A percentile compares a stretch with the other conserved stretches of the same genome.
phyloP scores from a whole-genome alignment of 331 rosid genomes.

The Malus hybrid region DNA sequence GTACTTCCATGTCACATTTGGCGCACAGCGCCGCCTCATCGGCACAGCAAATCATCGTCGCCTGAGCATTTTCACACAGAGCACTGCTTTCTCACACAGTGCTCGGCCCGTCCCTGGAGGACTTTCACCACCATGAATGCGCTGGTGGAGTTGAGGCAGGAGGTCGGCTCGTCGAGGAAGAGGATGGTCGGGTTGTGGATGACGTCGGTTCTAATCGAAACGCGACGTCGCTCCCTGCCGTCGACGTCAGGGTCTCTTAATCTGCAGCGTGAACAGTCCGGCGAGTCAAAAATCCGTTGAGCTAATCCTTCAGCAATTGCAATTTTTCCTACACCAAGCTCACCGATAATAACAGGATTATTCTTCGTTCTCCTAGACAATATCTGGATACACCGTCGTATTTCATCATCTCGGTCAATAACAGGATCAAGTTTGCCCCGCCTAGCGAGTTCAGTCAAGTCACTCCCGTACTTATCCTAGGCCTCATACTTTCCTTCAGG shows the following conservation, averaged over 20 bases:
- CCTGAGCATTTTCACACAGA: slow-evolving; percentile 72
- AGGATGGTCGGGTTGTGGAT: slow-evolving; percentile 81
- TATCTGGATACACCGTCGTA: slow-evolving; percentile 90
- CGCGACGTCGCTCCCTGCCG: slow-evolving; percentile 83
- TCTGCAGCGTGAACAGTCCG: too few species aligned
- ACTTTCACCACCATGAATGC: slow-evolving; percentile 97
- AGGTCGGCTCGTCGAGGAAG: slow-evolving; percentile 90
- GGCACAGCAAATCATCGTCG: slow-evolving; percentile 80
- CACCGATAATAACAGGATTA: slow-evolving; percentile 96
- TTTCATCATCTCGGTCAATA: slow-evolving; percentile 95
- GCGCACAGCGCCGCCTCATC: slow-evolving; percentile 90
- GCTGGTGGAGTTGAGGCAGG: slow-evolving; percentile 84
- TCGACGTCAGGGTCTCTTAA: too few species aligned
- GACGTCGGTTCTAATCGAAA: slow-evolving; percentile 81
- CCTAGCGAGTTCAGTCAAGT: slow-evolving; percentile 91
- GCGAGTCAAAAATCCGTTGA: too few species aligned
- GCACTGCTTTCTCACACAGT: slow-evolving; percentile 23
- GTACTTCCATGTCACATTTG: slow-evolving; percentile 75
- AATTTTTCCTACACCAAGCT: slow-evolving; percentile 98
- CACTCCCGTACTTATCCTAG: slow-evolving; percentile 79
- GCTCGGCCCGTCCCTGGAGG: slow-evolving; percentile 70
- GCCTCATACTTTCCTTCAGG: slow-evolving; percentile 96
- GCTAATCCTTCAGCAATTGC: slow-evolving; percentile 86
- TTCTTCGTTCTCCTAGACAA: slow-evolving; percentile 91
- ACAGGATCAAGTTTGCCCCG: slow-evolving; percentile 99